These are phyloP conservation scores for Dioscorea cayenensis DNA, from an alignment of 116 monocot genomes.

Conservation along the genomic window DNA sequence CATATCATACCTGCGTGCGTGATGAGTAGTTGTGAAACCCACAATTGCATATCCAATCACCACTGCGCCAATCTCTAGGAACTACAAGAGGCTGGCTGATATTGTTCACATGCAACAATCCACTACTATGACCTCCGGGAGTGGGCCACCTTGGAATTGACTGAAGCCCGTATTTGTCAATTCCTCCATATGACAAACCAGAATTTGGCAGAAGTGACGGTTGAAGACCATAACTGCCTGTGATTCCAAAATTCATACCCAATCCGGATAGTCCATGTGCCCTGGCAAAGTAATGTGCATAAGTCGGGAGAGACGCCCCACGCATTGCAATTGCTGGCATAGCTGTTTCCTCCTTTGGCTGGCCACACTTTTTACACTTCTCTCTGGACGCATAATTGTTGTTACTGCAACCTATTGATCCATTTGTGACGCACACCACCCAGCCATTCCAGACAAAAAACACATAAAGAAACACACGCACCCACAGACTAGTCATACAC, in stretches of 20 bases:
- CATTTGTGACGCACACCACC: slow-evolving; percentile 26
- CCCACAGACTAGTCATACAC: slow-evolving; percentile 35
- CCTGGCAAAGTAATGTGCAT: slow-evolving; percentile 70
- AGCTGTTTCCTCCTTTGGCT: slow-evolving; percentile 83
- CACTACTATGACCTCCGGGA: slow-evolving; percentile 21
- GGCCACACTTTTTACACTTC: slow-evolving; percentile 92
- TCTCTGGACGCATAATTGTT: slow-evolving; percentile 99
- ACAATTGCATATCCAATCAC: slow-evolving; percentile 95
- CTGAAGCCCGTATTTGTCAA: slow-evolving; percentile 48
- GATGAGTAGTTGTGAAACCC: slow-evolving; percentile 98
- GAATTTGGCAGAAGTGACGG: slow-evolving; percentile 39
- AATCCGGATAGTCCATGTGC: slow-evolving; percentile 43
- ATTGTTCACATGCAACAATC: slow-evolving; percentile 22
- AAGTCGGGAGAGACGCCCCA: slow-evolving; percentile 51
- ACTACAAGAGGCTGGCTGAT: slow-evolving; percentile 29
- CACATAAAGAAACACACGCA: slow-evolving; percentile 22
- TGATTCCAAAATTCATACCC: slow-evolving; percentile 55
- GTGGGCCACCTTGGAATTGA: slow-evolving; percentile 38
- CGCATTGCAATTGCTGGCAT: slow-evolving; percentile 74
- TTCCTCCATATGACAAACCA: slow-evolving; percentile 42
- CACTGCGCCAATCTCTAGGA: slow-evolving; percentile 80
- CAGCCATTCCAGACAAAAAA: slow-evolving; percentile 24
- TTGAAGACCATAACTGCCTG: slow-evolving; percentile 38
- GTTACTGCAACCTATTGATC: slow-evolving; percentile 96
- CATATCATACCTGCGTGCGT: slow-evolving; percentile 40